Evolutionary conservation across 108 stramenopile genomes (phyloP), one percentile per base, ranked within the genome.

Genomic region (Cyclotella distinguenda): DNA sequence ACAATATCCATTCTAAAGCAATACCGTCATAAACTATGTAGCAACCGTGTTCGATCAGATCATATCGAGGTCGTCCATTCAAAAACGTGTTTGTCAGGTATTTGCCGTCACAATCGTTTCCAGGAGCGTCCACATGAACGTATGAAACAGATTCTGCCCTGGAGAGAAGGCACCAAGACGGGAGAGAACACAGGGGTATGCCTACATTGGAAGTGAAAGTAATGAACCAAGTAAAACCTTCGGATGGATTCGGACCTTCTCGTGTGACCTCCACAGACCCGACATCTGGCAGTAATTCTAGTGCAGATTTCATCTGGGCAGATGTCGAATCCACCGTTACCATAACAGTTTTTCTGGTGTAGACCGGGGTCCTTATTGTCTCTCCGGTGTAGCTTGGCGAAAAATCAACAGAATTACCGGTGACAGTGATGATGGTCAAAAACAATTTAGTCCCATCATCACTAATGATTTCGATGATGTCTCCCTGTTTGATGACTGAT

Each of bases 221-320:
- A n/a, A 94, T 82, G 21, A 70, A 44, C 87, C 89, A 94, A 46
- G 87, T 86, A 65, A 71, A 90, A 21, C 91, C 93, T 48, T 82
- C 81, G 27, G 80, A 85, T 69, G 87, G 78, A 22, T 72, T 71
- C 10, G 74, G 74, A n/a, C 74, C 74, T 33, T 77, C 68, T 21
- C 90, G 63, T 9, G 60, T 58, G 5, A 94, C 93, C 38, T 66
- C 70, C n/a, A 94, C 89, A 16, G 72, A 78, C 18, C 74, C 72
- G 56, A 89, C 57, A 12, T 79, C 77, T 19, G 63, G 23, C 12
- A 92, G 70, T n/a, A 60, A 45, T 63, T 89, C 81, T 26, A 94
- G 42, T 4, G 87, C 80, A 11, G 36, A 27, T 72, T 89, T 77
- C 63, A 94, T 62, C 15, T 25, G 34, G 11, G 54, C 60, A 45